Evolutionary conservation across 2,329 filamentous ascomycete genomes (phyloP).

Genomic region (Penicillium olsonii): DNA sequence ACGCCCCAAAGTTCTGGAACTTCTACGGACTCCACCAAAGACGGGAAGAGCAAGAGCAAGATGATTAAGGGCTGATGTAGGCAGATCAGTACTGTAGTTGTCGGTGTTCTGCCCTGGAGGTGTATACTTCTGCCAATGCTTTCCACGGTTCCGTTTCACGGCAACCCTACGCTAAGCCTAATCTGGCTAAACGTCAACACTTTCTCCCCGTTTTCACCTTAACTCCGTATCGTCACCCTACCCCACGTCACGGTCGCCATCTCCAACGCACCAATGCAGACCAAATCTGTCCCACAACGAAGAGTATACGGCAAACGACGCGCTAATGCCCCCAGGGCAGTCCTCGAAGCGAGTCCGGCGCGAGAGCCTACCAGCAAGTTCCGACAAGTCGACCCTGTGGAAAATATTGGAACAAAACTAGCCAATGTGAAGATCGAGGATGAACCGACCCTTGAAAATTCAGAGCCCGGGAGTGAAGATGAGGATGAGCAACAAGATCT

Average conservation of each 20-base stretch:
- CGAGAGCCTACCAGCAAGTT: conserved; percentile 11
- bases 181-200: conserved; percentile 33
- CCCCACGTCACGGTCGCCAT: conserved; percentile 18
- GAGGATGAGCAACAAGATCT: neutral
- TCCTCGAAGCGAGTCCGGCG: conserved; percentile 34
- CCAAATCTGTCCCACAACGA: conserved; percentile 28
- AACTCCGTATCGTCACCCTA: neutral
- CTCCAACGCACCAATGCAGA: conserved; percentile 18
- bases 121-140: neutral
- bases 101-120: no score
- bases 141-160: conserved; percentile 11
- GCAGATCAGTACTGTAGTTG: no score
- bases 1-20: no score
- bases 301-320: conserved; percentile 40
- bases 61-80: no score
- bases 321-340: conserved; percentile 37
- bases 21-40: no score
- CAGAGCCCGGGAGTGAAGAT: neutral
- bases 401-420: conserved; percentile 29
- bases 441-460: neutral
- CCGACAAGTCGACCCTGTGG: conserved; percentile 18
- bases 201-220: neutral
- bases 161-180: conserved; percentile 30
- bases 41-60: no score
- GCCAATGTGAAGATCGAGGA: conserved; percentile 30